Evolutionary conservation across 2,329 filamentous ascomycete species (phyloP).

Genomic region (Trichothecium sympodiale): DNA sequence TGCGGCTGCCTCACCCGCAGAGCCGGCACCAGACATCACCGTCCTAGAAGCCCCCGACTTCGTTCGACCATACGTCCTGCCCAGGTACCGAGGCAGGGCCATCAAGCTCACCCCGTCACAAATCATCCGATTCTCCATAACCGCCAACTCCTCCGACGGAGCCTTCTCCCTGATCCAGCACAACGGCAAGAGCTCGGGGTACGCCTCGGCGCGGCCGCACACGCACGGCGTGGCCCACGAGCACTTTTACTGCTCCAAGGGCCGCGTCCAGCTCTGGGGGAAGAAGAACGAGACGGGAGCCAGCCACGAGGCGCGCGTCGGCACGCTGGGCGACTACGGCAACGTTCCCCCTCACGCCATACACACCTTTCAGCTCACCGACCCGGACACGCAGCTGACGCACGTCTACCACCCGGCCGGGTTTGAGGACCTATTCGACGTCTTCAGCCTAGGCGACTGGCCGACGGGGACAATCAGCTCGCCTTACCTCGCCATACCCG

Average conservation of each 20-base stretch:
- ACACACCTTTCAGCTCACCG: conserved; percentile 13
- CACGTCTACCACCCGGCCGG: conserved; percentile 13
- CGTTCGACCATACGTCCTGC: conserved; percentile 13
- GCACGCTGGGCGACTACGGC: conserved; percentile 10
- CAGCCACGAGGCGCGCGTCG: conserved; percentile 10
- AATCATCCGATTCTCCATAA: conserved; percentile 12
- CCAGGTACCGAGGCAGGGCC: conserved; percentile 11
- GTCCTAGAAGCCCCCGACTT: conserved; percentile 10
- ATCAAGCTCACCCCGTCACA: conserved; percentile 10
- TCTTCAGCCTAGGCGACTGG: conserved; percentile 7
- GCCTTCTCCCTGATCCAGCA: conserved; percentile 13
- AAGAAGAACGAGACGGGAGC: conserved; percentile 7
- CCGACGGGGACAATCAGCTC: conserved; percentile 4
- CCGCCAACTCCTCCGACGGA: conserved; percentile 11
- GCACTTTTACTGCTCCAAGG: conserved; percentile 12
- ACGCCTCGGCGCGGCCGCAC: conserved; percentile 10
- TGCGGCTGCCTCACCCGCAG: too few relatives aligned
- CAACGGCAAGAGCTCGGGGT: conserved; percentile 7
- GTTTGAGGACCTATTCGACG: conserved; percentile 11
- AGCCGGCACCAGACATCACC: conserved; percentile 7
- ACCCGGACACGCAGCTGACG: conserved; percentile 11
- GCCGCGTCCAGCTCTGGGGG: conserved; percentile 11
- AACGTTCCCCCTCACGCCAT: conserved; percentile 10
- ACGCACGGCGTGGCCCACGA: conserved; percentile 9
- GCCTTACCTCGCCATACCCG: conserved; percentile 7